Evolutionary conservation across 176 grass and related monocot species (phyloP).

Genomic region (Aegilops longissima): DNA sequence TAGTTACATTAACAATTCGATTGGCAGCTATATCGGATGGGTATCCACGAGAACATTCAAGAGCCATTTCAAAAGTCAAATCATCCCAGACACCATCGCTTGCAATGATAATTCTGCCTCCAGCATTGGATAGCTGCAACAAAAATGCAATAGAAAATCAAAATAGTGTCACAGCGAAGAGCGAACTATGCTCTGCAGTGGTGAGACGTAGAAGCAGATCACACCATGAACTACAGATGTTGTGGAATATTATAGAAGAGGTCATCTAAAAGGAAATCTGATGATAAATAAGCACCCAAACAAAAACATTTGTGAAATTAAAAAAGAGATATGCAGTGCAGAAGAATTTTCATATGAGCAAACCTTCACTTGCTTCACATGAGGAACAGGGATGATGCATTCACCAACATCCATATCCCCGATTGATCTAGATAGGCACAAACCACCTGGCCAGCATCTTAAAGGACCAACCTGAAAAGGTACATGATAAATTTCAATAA

Average conservation of each 20-base stretch:
- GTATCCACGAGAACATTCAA: conserved; percentile 71
- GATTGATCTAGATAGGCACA: conserved; percentile 98
- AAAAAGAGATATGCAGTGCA: neutral
- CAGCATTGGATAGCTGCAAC: conserved; percentile 81
- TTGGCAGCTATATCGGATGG: conserved; percentile 62
- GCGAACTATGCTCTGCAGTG: neutral
- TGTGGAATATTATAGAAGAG: neutral
- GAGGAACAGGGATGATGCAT: conserved; percentile 90
- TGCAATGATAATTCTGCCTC: conserved; percentile 87
- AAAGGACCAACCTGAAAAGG: conserved; percentile 87
- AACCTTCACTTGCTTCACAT: conserved; percentile 99
- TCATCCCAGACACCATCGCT: conserved; percentile 99
- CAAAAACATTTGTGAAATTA: neutral
- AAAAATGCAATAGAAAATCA: conserved; percentile 20
- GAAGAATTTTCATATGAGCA: conserved; percentile 39
- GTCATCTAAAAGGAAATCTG: neutral
- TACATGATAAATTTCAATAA: conserved; percentile 10
- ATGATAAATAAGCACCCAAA: neutral
- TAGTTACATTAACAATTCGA: conserved; percentile 86
- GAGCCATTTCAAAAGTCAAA: conserved; percentile 71
- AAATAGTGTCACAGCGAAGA: conserved; percentile 24
- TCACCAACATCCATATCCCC: conserved; percentile 93
- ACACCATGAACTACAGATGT: neutral
- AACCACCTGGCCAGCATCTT: conserved; percentile 97
- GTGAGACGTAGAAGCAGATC: conserved; percentile 11